Base-by-base conservation (phyloP, 768 basidiomycete species). In the Suillus subaureus region DNA sequence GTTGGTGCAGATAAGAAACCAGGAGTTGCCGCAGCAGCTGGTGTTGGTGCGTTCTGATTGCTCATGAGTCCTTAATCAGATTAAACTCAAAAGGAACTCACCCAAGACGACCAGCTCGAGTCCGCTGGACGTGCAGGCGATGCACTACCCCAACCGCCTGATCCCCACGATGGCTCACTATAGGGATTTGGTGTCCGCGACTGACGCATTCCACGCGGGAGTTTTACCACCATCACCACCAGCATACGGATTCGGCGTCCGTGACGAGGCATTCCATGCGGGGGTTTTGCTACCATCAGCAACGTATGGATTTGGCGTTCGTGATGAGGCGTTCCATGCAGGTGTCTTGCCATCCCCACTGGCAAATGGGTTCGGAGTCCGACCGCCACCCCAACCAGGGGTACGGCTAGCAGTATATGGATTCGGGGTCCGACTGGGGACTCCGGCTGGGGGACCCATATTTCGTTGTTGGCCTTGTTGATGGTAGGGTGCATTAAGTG, bases 161-260 rank as follows among this genome's bases (percentile, higher is more conserved):
- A 62, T 73, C 73, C 66, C 84, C 81, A 63, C 77, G 71, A 49
- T 75, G 77, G 12, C 73, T 66, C 39, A 62, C 66, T 77, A 64
- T 85, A 82, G 0, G 87, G 85, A 68, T 88, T 87, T 9, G 89
- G 89, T 3, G 88, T 89, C 15, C 82, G 79, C 2, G 84, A 78
- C 0, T n/a, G 79, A 75, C 6, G 79, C 76, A 64, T 78, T 79
- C 87, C 83, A 87, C 26, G 83, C 85, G 0, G 86, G 85, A 35
- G 84, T 86, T 67, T 80, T 79, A 12, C 84, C 79, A 40, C 82
- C 80, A 33, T 73, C 75, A 18, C 16, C 40, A 58, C 75, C 74
- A 18, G 80, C 75, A 65, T 92, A 90, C 1, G 90, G 89, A 74
- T 92, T 93, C 5, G 92, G 91, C 3, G 92, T 92, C 63, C 85